Evolutionary conservation across 2,329 filamentous ascomycete genomes (phyloP).

Genomic region (Pleurostoma richardsiae): DNA sequence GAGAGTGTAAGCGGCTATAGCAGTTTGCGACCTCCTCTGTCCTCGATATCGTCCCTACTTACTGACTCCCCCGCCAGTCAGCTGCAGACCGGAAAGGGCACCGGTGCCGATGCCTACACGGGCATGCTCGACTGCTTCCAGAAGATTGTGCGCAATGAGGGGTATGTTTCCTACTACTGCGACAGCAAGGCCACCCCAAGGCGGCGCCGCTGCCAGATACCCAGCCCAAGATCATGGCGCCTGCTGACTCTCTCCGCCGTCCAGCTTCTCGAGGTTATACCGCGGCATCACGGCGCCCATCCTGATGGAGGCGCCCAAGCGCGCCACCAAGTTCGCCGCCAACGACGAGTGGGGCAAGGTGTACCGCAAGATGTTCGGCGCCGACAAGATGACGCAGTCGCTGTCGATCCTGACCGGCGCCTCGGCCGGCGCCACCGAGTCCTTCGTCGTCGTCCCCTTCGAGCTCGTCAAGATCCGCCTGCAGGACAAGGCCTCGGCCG

Average conservation of each 20-base stretch:
- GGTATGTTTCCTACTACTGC: slow-evolving; percentile 49
- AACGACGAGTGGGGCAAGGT: slow-evolving; percentile 98
- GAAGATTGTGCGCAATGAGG: slow-evolving; percentile 95
- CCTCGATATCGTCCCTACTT: slow-evolving; percentile 2
- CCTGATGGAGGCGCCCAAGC: slow-evolving; percentile 83
- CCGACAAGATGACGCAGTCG: slow-evolving; percentile 82
- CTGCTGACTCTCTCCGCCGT: slow-evolving; percentile 6
- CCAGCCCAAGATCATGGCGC: background rate
- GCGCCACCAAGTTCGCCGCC: slow-evolving; percentile 97
- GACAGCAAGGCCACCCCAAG: background rate
- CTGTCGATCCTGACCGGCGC: slow-evolving; percentile 92
- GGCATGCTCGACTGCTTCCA: slow-evolving; percentile 98
- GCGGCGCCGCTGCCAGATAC: background rate
- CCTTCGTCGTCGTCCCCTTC: slow-evolving; percentile 96
- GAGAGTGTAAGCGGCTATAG: slow-evolving; percentile 64
- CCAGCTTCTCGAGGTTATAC: slow-evolving; percentile 82
- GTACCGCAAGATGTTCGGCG: slow-evolving; percentile 82
- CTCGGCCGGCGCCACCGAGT: slow-evolving; percentile 89
- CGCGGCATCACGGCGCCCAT: slow-evolving; percentile 94
- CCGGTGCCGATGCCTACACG: slow-evolving; percentile 81
- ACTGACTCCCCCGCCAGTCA: slow-evolving; percentile 50
- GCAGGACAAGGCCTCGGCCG: slow-evolving; percentile 89
- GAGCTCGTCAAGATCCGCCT: slow-evolving; percentile 98
- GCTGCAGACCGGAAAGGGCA: slow-evolving; percentile 70
- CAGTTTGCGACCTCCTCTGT: slow-evolving; percentile 8